Conservation (phyloP, 306 rosid species). For the Hippophae rhamnoides region DNA sequence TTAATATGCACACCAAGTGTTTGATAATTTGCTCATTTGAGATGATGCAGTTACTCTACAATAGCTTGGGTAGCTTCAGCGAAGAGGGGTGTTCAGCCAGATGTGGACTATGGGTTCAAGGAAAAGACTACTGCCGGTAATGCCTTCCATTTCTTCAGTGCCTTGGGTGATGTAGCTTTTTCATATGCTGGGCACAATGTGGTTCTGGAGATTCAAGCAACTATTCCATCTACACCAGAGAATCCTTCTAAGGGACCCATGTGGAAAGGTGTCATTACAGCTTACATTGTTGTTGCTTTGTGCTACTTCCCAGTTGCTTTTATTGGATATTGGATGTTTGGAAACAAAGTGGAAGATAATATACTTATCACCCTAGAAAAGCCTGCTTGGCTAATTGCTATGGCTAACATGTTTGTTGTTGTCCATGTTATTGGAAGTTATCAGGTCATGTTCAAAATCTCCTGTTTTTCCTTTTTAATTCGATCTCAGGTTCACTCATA, state of each 20-base stretch:
- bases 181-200: conserved; percentile 98
- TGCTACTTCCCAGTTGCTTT: conserved; percentile 93
- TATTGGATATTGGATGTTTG: conserved; percentile 65
- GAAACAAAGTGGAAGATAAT: conserved; percentile 40
- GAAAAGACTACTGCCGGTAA: conserved; percentile 37
- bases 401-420: conserved; percentile 83
- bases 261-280: conserved; percentile 87
- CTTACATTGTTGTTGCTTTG: conserved; percentile 76
- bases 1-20: too few relatives aligned
- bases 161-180: conserved; percentile 73
- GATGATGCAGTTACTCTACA: conserved; percentile 67
- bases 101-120: conserved; percentile 50
- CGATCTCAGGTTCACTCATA: not conserved
- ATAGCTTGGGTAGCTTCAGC: conserved; percentile 67
- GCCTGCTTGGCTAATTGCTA: conserved; percentile 74
- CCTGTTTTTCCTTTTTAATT: not conserved
- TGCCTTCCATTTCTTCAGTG: conserved; percentile 52
- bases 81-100: conserved; percentile 48
- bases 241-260: conserved; percentile 87
- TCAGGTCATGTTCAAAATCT: conserved; percentile 42
- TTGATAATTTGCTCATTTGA: not conserved
- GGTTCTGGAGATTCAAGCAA: conserved; percentile 89
- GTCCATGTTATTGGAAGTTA: conserved; percentile 89
- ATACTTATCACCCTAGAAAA: conserved; percentile 57
- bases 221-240: conserved; percentile 83